Conservation (phyloP, 306 rosid genomes). For the Gastrolobium villosum region DNA sequence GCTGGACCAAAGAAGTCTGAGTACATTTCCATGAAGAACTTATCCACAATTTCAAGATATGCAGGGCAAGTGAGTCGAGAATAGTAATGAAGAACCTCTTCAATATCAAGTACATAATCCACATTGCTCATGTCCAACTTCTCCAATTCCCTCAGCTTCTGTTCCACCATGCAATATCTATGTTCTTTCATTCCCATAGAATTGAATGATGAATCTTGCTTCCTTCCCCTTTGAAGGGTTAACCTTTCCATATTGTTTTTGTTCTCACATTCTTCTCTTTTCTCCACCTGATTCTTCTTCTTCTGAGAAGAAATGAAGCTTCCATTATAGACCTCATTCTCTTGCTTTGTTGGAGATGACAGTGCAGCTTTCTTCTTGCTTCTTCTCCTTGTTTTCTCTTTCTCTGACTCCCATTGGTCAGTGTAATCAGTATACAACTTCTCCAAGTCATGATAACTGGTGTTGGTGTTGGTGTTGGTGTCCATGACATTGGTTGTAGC, state of each 20-base stretch:
- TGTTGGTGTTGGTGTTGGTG: neutral
- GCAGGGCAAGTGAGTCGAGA: constrained; percentile 84
- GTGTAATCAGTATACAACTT: constrained; percentile 56
- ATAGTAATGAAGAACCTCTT: constrained; percentile 90
- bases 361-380: constrained; percentile 43
- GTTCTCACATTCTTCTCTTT: constrained; percentile 39
- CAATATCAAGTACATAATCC: constrained; percentile 84
- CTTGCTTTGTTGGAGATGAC: constrained; percentile 49
- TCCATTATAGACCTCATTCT: constrained; percentile 46
- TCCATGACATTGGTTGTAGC: constrained; percentile 29
- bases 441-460: constrained; percentile 56
- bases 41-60: constrained; percentile 86
- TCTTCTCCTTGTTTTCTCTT: constrained; percentile 40
- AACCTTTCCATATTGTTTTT: constrained; percentile 39
- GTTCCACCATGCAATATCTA: constrained; percentile 56
- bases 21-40: constrained; percentile 77
- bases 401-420: constrained; percentile 58
- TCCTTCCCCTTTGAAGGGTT: too few relatives aligned
- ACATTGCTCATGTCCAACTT: constrained; percentile 75
- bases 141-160: constrained; percentile 84
- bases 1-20: constrained; percentile 65
- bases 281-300: constrained; percentile 43
- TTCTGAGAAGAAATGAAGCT: constrained; percentile 41
- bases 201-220: constrained; percentile 41
- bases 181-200: constrained; percentile 33